Evolutionary conservation across 495 filamentous ascomycete genomes (phyloP), one percentile per base, ranked within the genome.

Genomic region (Terfezia boudieri): DNA sequence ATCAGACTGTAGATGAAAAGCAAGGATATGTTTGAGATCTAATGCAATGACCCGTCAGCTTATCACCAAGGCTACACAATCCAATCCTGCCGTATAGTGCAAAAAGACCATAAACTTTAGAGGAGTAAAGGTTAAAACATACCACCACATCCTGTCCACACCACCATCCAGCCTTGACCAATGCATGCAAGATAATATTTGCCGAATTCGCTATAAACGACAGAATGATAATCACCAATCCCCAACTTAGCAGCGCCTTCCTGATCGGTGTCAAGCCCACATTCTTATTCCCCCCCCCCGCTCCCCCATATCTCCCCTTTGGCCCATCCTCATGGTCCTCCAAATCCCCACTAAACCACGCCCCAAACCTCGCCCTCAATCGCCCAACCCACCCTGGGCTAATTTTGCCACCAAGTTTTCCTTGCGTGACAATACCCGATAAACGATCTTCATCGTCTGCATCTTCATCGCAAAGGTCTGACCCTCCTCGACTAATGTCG

Each of bases 131-230:
- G 17, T 46, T 4, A 46, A 53, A 17, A 75, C 83, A 69, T 79
- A 96, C 89, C 65, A 82, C 82, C 54, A 79, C 75, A 35, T 83
- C 72, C 68, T 94, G 78, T 32, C 84, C 85, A 64, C 85, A 90
- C 90, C 88, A 95, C 87, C 88, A 95, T 43, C 77, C 71, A 52
- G 73, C 71, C 53, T 73, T 68, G 14, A 73, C 58, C 55, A 94
- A 70, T 56, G 86, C 82, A 72, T 87, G 90, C 54, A 76, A 55
- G 49, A 90, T 77, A 59, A 92, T 80, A 61, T 84, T 79, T 50
- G 71, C 71, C 43, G 81, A 76, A 68, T 86, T 85, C 49, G 70
- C 83, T 50, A 88, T 65, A 54, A 90, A 83, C 14, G 84, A 85
- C 54, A 81, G 60, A 32, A 86, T 71, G 6, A 83, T 68, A 8